phyloP scores from a whole-genome alignment of 2,329 filamentous ascomycete species.

The Arthrobotrys musiformis region DNA sequence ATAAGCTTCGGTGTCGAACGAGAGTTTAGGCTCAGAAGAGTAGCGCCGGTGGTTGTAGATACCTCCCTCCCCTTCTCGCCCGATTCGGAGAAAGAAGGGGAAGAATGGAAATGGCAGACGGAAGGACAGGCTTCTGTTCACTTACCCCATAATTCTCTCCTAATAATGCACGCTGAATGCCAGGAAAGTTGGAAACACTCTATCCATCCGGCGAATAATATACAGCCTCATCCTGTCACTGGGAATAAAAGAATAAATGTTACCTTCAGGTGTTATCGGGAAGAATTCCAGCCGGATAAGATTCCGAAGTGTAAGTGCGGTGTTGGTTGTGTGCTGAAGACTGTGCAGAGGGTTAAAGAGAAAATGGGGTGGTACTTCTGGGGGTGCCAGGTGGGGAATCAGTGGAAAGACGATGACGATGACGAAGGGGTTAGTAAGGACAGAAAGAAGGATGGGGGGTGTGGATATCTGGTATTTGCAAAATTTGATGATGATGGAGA shows the following conservation, averaged over 20 bases:
- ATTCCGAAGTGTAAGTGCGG: slow-evolving; percentile 83
- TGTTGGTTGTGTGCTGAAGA: slow-evolving; percentile 69
- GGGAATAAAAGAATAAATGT: slow-evolving; percentile 87
- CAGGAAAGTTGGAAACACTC: slow-evolving; percentile 95
- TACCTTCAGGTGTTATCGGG: slow-evolving; percentile 88
- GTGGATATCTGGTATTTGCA: slow-evolving; percentile 85
- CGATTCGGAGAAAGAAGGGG: slow-evolving; percentile 60
- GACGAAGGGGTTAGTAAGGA: slow-evolving; percentile 58
- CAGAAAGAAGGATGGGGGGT: slow-evolving; percentile 66
- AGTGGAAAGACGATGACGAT: slow-evolving; percentile 70
- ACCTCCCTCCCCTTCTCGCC: slow-evolving; percentile 50
- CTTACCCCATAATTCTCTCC: slow-evolving; percentile 89
- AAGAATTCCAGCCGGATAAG: slow-evolving; percentile 77
- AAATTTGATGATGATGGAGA: slow-evolving; percentile 87
- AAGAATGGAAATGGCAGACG: slow-evolving; percentile 61
- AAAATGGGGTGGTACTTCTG: slow-evolving; percentile 83
- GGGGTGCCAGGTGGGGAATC: slow-evolving; percentile 85
- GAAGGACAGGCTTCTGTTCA: slow-evolving; percentile 92
- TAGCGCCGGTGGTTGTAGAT: slow-evolving; percentile 71
- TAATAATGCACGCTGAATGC: slow-evolving; percentile 98
- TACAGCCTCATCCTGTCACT: slow-evolving; percentile 85
- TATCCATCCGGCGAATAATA: slow-evolving; percentile 77
- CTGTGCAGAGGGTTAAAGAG: slow-evolving; percentile 73
- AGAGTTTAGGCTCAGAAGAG: slow-evolving; percentile 86
- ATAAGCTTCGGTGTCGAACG: slow-evolving; percentile 90